These are phyloP conservation scores for Chrysopogon serrulatus DNA, from an alignment of 176 grass and related monocot species.

Conservation along the genomic window DNA sequence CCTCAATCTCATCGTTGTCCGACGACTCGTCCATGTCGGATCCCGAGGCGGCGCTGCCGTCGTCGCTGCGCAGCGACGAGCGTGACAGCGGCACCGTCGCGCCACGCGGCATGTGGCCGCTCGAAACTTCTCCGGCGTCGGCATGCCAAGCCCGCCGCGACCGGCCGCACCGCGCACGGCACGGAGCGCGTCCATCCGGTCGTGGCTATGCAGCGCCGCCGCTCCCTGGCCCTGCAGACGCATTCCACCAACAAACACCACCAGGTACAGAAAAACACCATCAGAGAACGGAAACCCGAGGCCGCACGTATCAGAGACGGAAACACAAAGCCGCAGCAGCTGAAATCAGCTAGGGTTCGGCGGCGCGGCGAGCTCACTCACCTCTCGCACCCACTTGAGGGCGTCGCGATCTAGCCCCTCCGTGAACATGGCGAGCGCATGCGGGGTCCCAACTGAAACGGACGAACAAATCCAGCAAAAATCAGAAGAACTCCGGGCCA, in stretches of 20 bases:
- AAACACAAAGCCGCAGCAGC: not conserved
- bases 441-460: conserved; percentile 31
- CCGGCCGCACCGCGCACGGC: conserved; percentile 23
- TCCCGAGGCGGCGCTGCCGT: conserved; percentile 50
- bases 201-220: conserved; percentile 31
- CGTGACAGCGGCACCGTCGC: conserved; percentile 55
- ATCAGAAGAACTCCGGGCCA: not conserved
- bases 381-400: conserved; percentile 92
- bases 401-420: conserved; percentile 80
- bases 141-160: conserved; percentile 55
- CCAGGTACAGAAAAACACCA: not conserved
- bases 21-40: conserved; percentile 96
- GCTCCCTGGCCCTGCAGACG: not conserved
- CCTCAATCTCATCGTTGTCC: conserved; percentile 67
- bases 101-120: conserved; percentile 59
- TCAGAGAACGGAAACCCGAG: conserved; percentile 12
- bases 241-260: conserved; percentile 13
- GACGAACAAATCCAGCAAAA: conserved; percentile 25
- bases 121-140: conserved; percentile 94
- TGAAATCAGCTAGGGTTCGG: not conserved
- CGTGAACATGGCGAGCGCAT: conserved; percentile 79
- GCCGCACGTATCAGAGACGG: conserved; percentile 17
- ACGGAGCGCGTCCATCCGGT: conserved; percentile 56
- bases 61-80: conserved; percentile 32
- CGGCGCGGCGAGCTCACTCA: conserved; percentile 12